Evolutionary conservation across 306 rosid genomes (phyloP), one percentile per base, ranked within the genome.

Genomic region (Cyamopsis tetragonoloba): DNA sequence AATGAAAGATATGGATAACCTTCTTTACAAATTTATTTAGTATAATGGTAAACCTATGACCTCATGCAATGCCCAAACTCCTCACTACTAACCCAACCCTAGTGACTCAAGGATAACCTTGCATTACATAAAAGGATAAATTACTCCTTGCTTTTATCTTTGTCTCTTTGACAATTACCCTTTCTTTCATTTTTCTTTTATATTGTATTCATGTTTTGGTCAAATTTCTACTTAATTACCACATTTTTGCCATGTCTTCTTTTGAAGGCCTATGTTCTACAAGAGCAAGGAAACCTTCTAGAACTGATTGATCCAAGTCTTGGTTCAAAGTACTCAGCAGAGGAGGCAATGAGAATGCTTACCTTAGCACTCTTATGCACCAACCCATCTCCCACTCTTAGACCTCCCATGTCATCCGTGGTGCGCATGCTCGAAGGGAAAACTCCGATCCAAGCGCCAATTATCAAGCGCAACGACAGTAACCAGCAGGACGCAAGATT

Each of bases 381-480:
- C 34, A 91, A 86, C 43, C 86, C 86, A 24, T 88, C 92, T 73
- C 89, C 96, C 13, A 86, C 86, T 62, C 91, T 82, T 2, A 79
- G 97, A 38, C 96, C 97, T 66, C 18, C 84, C 50, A 91, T 91
- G 97, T 81, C 91, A 17, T 79, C 89, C 1, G 97, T 86, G 4
- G 91, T 88, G 51, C 72, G 88, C 48, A 91, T 91, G 97, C 88
- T 91, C 6, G 97, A 88, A 71, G 96, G 96, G 1, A 81, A 85
- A 68, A 79, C 43, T 18, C 84, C 87, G 0, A 64, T 85, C 24
- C 78, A 83, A 77, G 73, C 83, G 0, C 81, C 82, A 1, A 32
- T 70, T 20, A 71, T 79, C 59, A 79, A 44, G 84, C 75, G 75
- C 42, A 22, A 62, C 17, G 24, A 79, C 6, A 42, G 22, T 3